These are phyloP conservation scores for Casuarina cunninghamiana DNA, from an alignment of 306 rosid genomes.

Conservation along the genomic window DNA sequence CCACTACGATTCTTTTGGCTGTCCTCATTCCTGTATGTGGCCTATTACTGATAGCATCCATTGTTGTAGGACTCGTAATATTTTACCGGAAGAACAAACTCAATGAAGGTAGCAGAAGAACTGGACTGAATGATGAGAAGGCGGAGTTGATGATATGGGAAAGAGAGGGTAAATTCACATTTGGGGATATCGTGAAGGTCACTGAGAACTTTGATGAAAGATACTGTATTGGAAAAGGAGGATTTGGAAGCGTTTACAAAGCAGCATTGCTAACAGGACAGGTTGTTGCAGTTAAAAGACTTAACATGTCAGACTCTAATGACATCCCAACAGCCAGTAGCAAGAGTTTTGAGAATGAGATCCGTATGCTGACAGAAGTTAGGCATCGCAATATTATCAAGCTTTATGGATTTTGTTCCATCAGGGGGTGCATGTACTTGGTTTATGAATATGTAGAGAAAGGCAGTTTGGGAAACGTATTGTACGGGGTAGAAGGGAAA, in stretches of 20 bases:
- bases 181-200: slow-evolving; percentile 50
- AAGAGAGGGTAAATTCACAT: slow-evolving; percentile 44
- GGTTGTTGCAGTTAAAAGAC: slow-evolving; percentile 59
- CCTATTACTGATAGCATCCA: slow-evolving; percentile 26
- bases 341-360: slow-evolving; percentile 59
- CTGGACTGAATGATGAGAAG: slow-evolving; percentile 3
- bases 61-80: slow-evolving; percentile 20
- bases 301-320: slow-evolving; percentile 40
- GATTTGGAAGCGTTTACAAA: slow-evolving; percentile 67
- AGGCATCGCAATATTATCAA: slow-evolving; percentile 70
- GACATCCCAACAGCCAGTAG: slow-evolving; percentile 47
- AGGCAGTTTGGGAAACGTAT: slow-evolving; percentile 55
- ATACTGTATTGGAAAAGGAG: slow-evolving; percentile 71
- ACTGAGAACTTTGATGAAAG: slow-evolving; percentile 55
- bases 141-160: slow-evolving; percentile 31
- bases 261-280: slow-evolving; percentile 44
- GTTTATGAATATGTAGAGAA: slow-evolving; percentile 52
- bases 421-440: slow-evolving; percentile 52
- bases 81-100: background rate
- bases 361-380: slow-evolving; percentile 52
- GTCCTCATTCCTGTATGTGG: slow-evolving; percentile 45
- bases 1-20: slow-evolving; percentile 44
- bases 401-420: slow-evolving; percentile 60
- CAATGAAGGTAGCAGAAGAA: slow-evolving; percentile 36
- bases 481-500: slow-evolving; percentile 46